Evolutionary conservation across 2,329 filamentous ascomycete genomes (phyloP).

Genomic region (Trichoderma sp.): DNA sequence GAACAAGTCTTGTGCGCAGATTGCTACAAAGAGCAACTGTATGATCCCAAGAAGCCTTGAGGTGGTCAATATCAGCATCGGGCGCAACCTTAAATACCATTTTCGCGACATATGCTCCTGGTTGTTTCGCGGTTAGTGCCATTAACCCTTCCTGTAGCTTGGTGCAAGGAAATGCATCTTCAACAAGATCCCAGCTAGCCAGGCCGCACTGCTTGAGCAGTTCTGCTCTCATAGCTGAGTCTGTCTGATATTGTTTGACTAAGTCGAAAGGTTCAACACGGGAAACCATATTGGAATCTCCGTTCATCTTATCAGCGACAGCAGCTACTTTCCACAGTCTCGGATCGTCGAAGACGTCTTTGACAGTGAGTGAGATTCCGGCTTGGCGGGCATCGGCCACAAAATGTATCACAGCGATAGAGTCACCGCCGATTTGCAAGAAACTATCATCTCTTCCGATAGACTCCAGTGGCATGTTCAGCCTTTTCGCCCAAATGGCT

Average conservation of each 20-base stretch:
- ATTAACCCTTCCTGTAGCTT: slow-evolving; percentile 6
- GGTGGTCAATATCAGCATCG: not conserved
- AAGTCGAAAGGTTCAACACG: not conserved
- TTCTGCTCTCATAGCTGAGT: not conserved
- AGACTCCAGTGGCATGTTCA: slow-evolving; percentile 1
- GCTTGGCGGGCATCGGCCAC: not conserved
- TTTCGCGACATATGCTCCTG: not conserved
- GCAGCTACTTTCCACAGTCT: not conserved
- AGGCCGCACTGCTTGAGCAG: not conserved
- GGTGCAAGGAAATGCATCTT: slow-evolving; percentile 9
- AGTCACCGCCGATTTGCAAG: slow-evolving; percentile 22
- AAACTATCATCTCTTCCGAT: slow-evolving; percentile 23
- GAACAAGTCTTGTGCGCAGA: slow-evolving; percentile 14
- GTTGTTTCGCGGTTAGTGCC: slow-evolving; percentile 1
- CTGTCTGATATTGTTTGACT: not conserved
- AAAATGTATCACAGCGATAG: slow-evolving; percentile 18
- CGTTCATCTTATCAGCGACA: not conserved
- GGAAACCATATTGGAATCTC: not conserved
- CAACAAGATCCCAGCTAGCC: not conserved
- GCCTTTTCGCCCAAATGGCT: slow-evolving; percentile 10
- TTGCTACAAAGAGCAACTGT: slow-evolving; percentile 1
- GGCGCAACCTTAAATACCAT: slow-evolving; percentile 15
- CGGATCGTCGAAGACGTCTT: slow-evolving; percentile 9
- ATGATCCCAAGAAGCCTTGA: slow-evolving; percentile 30
- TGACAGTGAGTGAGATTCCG: not conserved